Conservation (phyloP, 371 early-diverging fungal genomes). For the Funneliformis caledonium region DNA sequence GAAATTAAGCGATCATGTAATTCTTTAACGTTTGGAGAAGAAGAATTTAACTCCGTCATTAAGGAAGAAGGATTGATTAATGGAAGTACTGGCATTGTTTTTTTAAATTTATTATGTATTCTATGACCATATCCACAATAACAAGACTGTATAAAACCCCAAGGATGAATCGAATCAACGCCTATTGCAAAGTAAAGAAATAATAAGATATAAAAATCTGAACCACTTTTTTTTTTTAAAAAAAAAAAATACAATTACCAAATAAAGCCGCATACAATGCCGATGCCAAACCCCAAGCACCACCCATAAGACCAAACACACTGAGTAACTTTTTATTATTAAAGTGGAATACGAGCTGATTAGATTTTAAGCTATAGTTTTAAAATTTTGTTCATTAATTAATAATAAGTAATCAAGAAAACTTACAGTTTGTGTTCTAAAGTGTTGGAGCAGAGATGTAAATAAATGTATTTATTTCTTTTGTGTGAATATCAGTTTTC, state of each 20-base stretch:
- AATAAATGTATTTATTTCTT: too few relatives aligned
- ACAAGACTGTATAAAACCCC: background rate
- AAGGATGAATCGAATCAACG: background rate
- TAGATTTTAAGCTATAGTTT: background rate
- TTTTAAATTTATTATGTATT: too few relatives aligned
- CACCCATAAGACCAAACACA: background rate
- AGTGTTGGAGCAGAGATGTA: too few relatives aligned
- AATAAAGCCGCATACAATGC: background rate
- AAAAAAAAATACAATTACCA: background rate
- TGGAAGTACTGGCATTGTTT: too few relatives aligned
- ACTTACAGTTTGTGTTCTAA: background rate
- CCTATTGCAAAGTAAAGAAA: background rate
- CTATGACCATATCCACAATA: too few relatives aligned
- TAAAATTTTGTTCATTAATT: background rate
- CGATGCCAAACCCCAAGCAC: background rate
- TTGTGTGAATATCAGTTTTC: too few relatives aligned
- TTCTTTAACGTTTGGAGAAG: too few relatives aligned
- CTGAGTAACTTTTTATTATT: background rate
- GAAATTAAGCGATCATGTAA: too few relatives aligned
- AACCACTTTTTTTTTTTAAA: background rate
- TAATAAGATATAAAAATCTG: background rate
- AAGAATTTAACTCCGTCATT: too few relatives aligned
- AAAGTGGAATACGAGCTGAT: too few relatives aligned
- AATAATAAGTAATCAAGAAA: background rate
- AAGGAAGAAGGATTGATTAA: too few relatives aligned